phyloP scores from a whole-genome alignment of 768 basidiomycete species.

The Hebeloma cylindrosporum region DNA sequence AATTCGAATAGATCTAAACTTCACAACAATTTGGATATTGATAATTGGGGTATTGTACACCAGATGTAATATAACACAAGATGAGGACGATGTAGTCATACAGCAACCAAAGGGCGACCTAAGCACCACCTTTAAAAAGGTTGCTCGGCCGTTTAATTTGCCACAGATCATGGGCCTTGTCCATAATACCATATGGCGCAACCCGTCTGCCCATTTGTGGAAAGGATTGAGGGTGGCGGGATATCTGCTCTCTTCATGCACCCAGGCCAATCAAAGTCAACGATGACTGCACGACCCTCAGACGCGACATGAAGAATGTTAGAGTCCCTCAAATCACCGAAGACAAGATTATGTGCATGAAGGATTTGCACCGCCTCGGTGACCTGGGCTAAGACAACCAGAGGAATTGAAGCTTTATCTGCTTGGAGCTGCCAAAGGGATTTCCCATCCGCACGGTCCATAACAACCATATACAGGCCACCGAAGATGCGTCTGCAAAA shows the following conservation, averaged over 20 bases:
- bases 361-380: constrained; percentile 14
- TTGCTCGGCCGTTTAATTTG: no score
- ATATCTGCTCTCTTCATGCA: constrained; percentile 21
- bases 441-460: constrained; percentile 17
- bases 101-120: no score
- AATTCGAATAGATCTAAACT: no score
- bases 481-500: constrained; percentile 19
- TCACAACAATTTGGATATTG: no score
- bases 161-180: no score
- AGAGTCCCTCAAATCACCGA: constrained; percentile 27
- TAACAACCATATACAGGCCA: constrained; percentile 21
- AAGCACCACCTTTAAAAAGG: no score
- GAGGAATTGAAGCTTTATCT: constrained; percentile 24
- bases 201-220: constrained; percentile 16
- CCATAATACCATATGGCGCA: constrained; percentile 17
- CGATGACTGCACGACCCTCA: constrained; percentile 17
- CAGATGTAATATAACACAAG: no score
- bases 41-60: no score
- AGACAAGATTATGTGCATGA: constrained; percentile 23
- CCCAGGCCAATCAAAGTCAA: constrained; percentile 33
- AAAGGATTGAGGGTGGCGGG: constrained; percentile 20
- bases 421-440: constrained; percentile 14
- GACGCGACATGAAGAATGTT: constrained; percentile 21
- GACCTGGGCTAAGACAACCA: constrained; percentile 11
- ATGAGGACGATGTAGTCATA: no score